A percentile compares a stretch with the other conserved stretches of the same genome.
Conservation (phyloP, 768 basidiomycete genomes). For the Mycena kentingensis region DNA sequence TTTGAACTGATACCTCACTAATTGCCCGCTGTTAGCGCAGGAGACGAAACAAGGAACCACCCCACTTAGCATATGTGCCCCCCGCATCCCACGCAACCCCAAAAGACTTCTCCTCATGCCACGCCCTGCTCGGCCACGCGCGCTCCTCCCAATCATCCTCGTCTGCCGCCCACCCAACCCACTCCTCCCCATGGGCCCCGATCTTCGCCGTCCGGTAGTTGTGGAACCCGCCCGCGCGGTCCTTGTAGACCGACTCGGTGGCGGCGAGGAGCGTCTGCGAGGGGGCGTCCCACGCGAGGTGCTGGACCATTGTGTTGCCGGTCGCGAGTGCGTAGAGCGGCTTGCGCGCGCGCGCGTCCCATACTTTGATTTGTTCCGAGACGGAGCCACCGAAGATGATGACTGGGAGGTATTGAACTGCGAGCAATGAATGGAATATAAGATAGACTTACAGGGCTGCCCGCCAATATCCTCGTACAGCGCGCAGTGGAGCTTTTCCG, state of each 20-base stretch:
- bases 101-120: constrained; percentile 6
- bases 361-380: constrained; percentile 35
- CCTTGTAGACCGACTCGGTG: constrained; percentile 33
- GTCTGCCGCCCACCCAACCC: neutral
- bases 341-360: constrained; percentile 36
- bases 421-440: neutral
- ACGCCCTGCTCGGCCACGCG: constrained; percentile 10
- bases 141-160: constrained; percentile 1
- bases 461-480: constrained; percentile 30
- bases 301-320: constrained; percentile 35
- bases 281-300: constrained; percentile 32
- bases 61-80: constrained; percentile 5
- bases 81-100: constrained; percentile 14
- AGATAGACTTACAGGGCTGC: constrained; percentile 26
- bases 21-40: neutral
- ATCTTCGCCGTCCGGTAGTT: constrained; percentile 31
- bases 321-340: constrained; percentile 40
- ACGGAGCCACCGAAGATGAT: constrained; percentile 30
- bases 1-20: constrained; percentile 19
- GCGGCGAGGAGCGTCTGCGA: constrained; percentile 30
- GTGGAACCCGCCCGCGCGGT: constrained; percentile 25
- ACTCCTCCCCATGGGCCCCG: neutral
- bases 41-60: neutral
- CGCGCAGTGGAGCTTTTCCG: constrained; percentile 14
- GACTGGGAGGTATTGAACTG: constrained; percentile 2